phyloP scores from a whole-genome alignment of 768 basidiomycete species.

The Nidula microcarpa region DNA sequence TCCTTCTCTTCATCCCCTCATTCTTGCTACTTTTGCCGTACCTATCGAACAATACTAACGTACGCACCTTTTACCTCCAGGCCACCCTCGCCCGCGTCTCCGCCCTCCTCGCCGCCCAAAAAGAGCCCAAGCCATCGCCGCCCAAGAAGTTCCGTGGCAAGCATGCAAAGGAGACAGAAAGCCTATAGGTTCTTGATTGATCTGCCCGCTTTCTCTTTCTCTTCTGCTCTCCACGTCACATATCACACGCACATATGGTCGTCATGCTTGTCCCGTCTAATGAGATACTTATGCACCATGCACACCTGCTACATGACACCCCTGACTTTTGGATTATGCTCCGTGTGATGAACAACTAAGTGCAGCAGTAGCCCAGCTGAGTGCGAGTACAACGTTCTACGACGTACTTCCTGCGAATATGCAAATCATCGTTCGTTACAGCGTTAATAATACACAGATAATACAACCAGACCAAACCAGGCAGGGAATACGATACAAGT shows the following conservation, averaged over 20 bases:
- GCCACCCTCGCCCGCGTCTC: slow-evolving; percentile 76
- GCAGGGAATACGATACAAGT: too few species aligned
- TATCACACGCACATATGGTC: slow-evolving; percentile 19
- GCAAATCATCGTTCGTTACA: too few species aligned
- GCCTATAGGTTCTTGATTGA: slow-evolving; percentile 15
- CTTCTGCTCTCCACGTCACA: background rate
- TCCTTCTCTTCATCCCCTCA: slow-evolving; percentile 10
- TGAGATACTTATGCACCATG: background rate
- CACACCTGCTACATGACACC: background rate
- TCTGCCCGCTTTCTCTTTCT: slow-evolving; percentile 16
- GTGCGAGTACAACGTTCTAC: too few species aligned
- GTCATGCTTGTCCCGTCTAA: background rate
- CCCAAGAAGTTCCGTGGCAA: slow-evolving; percentile 73
- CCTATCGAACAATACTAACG: slow-evolving; percentile 23
- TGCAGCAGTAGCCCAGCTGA: too few species aligned
- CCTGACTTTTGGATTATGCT: too few species aligned
- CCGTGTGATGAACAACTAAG: too few species aligned
- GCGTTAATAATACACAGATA: too few species aligned
- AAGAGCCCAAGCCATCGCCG: slow-evolving; percentile 63
- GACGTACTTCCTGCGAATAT: too few species aligned
- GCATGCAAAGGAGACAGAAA: slow-evolving; percentile 41
- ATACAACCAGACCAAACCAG: too few species aligned
- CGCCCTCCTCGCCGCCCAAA: slow-evolving; percentile 66
- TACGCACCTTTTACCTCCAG: slow-evolving; percentile 28
- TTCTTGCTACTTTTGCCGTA: background rate